Percentiles rank a stretch among this genome's conserved stretches.
Conservation (phyloP, 2,329 filamentous ascomycete species). For the Dactylella cylindrospora region DNA sequence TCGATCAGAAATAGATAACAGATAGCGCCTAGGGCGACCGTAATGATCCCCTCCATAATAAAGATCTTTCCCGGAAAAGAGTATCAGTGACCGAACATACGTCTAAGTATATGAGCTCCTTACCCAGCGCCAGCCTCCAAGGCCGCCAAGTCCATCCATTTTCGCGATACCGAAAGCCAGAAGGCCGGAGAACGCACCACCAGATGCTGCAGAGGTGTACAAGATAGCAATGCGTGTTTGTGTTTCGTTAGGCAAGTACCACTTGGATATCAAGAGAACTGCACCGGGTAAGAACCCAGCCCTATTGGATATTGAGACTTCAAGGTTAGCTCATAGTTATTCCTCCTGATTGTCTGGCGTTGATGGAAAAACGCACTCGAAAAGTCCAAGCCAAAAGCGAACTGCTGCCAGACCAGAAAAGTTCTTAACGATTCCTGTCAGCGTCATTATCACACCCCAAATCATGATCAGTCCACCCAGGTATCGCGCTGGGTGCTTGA, state of each 20-base stretch:
- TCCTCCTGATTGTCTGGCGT: not conserved
- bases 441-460: slow-evolving; percentile 54
- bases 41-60: slow-evolving; percentile 57
- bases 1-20: slow-evolving; percentile 51
- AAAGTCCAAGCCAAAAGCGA: slow-evolving; percentile 48
- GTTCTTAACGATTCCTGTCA: slow-evolving; percentile 49
- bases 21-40: slow-evolving; percentile 44
- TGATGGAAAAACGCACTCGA: slow-evolving; percentile 30
- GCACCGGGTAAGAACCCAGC: slow-evolving; percentile 63
- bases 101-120: not conserved
- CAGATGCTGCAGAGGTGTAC: slow-evolving; percentile 63
- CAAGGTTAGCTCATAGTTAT: not conserved
- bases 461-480: slow-evolving; percentile 52
- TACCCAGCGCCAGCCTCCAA: slow-evolving; percentile 64
- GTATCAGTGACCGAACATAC: not conserved
- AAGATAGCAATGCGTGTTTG: slow-evolving; percentile 61
- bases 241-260: slow-evolving; percentile 66
- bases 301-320: slow-evolving; percentile 37
- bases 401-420: slow-evolving; percentile 50
- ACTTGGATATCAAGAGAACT: slow-evolving; percentile 65
- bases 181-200: slow-evolving; percentile 63
- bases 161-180: slow-evolving; percentile 62
- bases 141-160: slow-evolving; percentile 60
- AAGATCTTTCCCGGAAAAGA: slow-evolving; percentile 59
- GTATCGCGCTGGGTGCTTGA: slow-evolving; percentile 55